Conservation (phyloP, 768 basidiomycete species). For the Pseudohyphozyma bogoriensis region DNA sequence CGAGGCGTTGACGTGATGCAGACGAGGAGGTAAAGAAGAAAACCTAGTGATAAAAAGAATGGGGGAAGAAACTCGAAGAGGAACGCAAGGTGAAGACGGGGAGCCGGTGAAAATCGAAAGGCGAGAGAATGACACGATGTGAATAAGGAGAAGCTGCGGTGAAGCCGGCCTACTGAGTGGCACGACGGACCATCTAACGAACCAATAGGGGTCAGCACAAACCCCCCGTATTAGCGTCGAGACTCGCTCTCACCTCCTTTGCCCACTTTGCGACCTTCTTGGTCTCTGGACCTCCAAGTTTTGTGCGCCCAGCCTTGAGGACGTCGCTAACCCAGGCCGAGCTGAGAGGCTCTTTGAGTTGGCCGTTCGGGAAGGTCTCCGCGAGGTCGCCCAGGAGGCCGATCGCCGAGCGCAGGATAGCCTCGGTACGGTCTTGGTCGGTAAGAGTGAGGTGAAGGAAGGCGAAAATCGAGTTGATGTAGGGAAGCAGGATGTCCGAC, state of each 20-base stretch:
- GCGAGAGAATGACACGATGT: not conserved
- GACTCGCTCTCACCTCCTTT: constrained; percentile 54
- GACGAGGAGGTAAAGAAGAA: not conserved
- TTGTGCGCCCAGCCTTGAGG: constrained; percentile 56
- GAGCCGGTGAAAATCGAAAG: not conserved
- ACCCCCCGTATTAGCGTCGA: not conserved
- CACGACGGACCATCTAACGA: constrained; percentile 25
- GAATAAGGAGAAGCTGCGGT: not conserved
- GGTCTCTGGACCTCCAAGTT: constrained; percentile 58
- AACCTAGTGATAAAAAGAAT: not conserved
- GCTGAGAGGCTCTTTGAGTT: constrained; percentile 69
- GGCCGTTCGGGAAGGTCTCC: constrained; percentile 68
- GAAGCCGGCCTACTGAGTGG: constrained; percentile 11
- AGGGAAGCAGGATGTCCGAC: constrained; percentile 59
- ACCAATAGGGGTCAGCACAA: not conserved
- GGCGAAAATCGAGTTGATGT: constrained; percentile 60
- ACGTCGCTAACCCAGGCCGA: constrained; percentile 68
- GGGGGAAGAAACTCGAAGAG: not conserved
- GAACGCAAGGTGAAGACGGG: not conserved
- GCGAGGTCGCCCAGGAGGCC: constrained; percentile 91
- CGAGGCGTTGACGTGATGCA: not conserved
- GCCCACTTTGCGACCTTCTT: constrained; percentile 91
- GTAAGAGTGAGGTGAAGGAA: constrained; percentile 72
- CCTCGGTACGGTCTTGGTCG: constrained; percentile 68
- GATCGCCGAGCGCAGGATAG: constrained; percentile 60